Conservation (phyloP, 2,329 filamentous ascomycete genomes). For the Botrytis cinerea region DNA sequence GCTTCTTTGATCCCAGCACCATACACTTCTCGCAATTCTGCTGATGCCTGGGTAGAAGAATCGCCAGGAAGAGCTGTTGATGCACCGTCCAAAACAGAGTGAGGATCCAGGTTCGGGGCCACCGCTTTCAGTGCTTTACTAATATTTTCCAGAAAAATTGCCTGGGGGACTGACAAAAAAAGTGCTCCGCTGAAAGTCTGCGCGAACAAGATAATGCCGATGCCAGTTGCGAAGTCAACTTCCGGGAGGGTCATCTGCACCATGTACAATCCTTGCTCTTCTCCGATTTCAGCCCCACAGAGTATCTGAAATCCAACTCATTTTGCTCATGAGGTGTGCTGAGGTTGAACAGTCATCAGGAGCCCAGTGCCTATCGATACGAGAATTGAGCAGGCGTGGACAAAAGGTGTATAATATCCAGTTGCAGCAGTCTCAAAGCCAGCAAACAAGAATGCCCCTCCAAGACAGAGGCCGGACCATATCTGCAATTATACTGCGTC, state of each 20-base stretch:
- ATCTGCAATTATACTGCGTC: not conserved
- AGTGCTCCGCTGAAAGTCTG: constrained; percentile 36
- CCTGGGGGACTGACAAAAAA: constrained; percentile 37
- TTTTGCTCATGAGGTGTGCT: constrained; percentile 31
- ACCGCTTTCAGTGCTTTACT: not conserved
- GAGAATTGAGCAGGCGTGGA: constrained; percentile 46
- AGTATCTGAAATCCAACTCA: constrained; percentile 43
- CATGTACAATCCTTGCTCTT: constrained; percentile 31
- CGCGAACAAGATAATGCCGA: constrained; percentile 35
- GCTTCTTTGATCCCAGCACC: not conserved
- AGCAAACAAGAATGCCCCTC: not conserved
- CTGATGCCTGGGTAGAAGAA: not conserved
- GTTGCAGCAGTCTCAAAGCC: constrained; percentile 38
- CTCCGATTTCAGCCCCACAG: constrained; percentile 34
- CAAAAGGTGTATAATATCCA: constrained; percentile 26
- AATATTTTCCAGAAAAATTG: constrained; percentile 31
- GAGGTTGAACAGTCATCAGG: constrained; percentile 42
- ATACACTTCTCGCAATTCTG: not conserved
- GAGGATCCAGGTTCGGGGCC: not conserved
- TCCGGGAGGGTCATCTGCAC: constrained; percentile 36
- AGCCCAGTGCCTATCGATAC: constrained; percentile 44
- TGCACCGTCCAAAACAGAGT: not conserved
- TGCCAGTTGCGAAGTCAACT: constrained; percentile 37
- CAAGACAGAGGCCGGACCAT: not conserved
- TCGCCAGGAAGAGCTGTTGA: not conserved